Evolutionary conservation across 345 rosid genomes (phyloP), one percentile per base, ranked within the genome.

Genomic region (Camelina laxa): DNA sequence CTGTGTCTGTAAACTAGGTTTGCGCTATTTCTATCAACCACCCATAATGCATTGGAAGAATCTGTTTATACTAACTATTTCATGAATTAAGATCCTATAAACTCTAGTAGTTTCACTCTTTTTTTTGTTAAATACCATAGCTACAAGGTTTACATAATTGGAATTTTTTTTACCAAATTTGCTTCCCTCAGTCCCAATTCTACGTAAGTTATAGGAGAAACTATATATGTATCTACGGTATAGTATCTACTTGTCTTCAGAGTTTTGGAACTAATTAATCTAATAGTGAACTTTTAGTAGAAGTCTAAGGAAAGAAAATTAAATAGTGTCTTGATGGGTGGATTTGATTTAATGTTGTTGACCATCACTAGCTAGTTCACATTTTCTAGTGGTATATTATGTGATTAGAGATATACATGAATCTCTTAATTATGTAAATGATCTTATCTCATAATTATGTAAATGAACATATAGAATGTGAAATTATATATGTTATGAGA

Each of bases 1-100:
- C 27, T 17, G 47, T 73, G 42, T 42, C 10, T 30, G 55, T 53
- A 51, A 53, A 63, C 22, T 53, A 62, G 62, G 62, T 63, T 39
- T 51, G 33, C 33, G 27, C 36, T 41, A 63, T 72, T 9, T 63
- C 62, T 14, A 20, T 51, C 33, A 60, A 70, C 67, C 24, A 45
- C 22, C 48, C 9, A n/a, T 59, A 55, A 48, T 36, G 39, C 39
- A 48, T n/a, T 48, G 60, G 41, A 49, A 47, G 9, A 70, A 6
- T 59, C 58, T 70, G 57, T 21, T 33, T 31, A 42, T 69, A 47
- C 9, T 36, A 60, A 49, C n/a, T 49, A 11, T 71, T 47, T 21
- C 17, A 57, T 31, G 17, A 41, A 41, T 13, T 48, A 11, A 62
- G 36, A 50, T 24, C 22, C 21, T 53, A 5, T 14, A 36, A 51